Base-by-base conservation (phyloP, 2,329 filamentous ascomycete species). In the Arthrinium puccinioides region DNA sequence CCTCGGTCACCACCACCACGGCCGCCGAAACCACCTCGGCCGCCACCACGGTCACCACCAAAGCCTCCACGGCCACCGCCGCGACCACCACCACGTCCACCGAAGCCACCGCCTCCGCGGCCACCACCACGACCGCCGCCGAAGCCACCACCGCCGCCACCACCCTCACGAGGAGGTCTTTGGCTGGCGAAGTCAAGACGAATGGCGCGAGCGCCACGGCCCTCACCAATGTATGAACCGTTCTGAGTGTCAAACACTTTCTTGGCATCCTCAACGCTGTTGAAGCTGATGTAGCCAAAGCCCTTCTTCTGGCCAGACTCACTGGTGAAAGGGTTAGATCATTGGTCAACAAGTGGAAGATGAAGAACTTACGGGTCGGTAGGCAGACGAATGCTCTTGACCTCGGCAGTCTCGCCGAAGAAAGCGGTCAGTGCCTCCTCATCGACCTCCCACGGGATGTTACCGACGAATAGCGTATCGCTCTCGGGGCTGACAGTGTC, bases 391-490 rank as follows among this genome's bases (percentile, higher is more conserved):
- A 95, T 79, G 57, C 84, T 84, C 55, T 82, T 76, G 58, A 92
- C 78, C 57, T 70, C 73, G 48, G 79, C 78, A 51, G 81, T 74
- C 50, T 83, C 74, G 52, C 69, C 68, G 70, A 95, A 95, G 60
- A 84, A 79, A 51, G 82, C 76, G 44, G 72, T 73, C 50, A 96
- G 73, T 47, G 70, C 66, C 39, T 89, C 83, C 68, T 94, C 84
- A 54, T 83, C 79, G 53, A 82, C 79, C 47, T 86, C 79, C 66
- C 94, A 96, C 35, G 85, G 81, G 49, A 96, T 69, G 73, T 96
- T 96, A 54, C 88, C 89, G 48, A 95, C 79, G 65, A 92, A 96
- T 42, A 96, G 75, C 28, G 89, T 96, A 49, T 89, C 84, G 59
- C 80, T 85, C 59, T 86, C 82, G 45, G 84, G 76, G 70, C 83